Base-by-base conservation (phyloP, 345 rosid species). In the Excoecaria agallocha region DNA sequence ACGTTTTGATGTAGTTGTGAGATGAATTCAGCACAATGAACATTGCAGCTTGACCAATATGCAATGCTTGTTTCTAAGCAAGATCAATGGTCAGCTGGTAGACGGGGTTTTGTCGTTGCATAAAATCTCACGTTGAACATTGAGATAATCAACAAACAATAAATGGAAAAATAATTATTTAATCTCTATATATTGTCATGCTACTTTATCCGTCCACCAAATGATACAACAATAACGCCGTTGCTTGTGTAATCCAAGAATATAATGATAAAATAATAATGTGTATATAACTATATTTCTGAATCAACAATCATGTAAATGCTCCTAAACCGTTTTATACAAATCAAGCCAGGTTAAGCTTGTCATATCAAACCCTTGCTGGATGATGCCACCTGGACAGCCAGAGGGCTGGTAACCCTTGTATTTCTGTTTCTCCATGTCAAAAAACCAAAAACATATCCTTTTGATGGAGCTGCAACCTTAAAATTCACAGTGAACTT, bases 361-460 rank as follows among this genome's bases (percentile, higher is more conserved):
- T 77, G 81, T 71, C 80, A 67, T 69, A 79, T 64, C 77, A 81
- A 59, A 17, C 86, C 84, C 77, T 20, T 46, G 16, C 65, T n/a
- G 12, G 85, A 81, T n/a, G 81, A 37, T 20, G 77, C 83, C 24
- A 60, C 79, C 55, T 73, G 82, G 72, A 87, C 87, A 20, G 79
- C 86, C 10, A 87, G 69, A 19, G 90, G 85, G 79, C 85, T 85
- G 52, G 76, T 78, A 41, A 85, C 88, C 59, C 78, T 39, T 57
- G 65, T 5, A 49, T 72, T 76, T 70, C 80, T 66, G 39, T 52
- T 83, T 77, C 71, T 85, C 88, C 90, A 87, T n/a, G 87, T 63
- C 84, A 85, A 57, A 66, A 50, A 79, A 56, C 90, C 90, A 30
- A 85, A 87, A 30, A 51, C 69, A 79, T 83, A 87, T n/a, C 84